phyloP scores from a whole-genome alignment of 164 flowering plant species.

The Annona cherimola region DNA sequence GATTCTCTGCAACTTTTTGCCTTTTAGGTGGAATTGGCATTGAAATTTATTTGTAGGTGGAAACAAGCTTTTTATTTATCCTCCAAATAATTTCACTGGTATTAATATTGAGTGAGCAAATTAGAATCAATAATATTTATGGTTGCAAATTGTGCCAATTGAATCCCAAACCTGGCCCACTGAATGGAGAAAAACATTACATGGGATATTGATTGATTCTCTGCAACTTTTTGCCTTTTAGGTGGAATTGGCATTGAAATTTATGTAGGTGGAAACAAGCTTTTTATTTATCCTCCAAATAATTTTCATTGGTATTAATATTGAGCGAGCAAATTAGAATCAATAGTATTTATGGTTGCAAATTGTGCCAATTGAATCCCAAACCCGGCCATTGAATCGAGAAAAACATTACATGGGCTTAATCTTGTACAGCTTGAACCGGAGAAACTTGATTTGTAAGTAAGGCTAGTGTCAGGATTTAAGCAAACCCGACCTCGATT shows the following conservation, averaged over 20 bases:
- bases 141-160: neutral
- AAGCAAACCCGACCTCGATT: neutral
- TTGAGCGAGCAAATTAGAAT: neutral
- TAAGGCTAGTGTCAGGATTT: too few species aligned
- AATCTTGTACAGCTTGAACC: neutral
- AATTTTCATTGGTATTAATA: neutral
- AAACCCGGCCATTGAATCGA: neutral
- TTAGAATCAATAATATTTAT: neutral
- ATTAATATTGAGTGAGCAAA: neutral
- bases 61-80: neutral
- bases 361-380: neutral
- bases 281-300: neutral
- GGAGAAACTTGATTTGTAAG: too few species aligned
- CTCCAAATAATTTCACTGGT: neutral
- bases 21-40: neutral
- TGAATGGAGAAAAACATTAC: too few species aligned
- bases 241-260: neutral
- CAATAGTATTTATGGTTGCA: neutral
- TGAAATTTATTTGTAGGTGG: neutral
- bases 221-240: too few species aligned
- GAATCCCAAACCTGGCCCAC: neutral
- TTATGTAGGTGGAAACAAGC: neutral
- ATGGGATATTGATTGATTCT: too few species aligned
- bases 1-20: too few species aligned
- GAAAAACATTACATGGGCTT: too few species aligned